phyloP scores from a whole-genome alignment of 495 filamentous ascomycete species.

The Xylaria cubensis region DNA sequence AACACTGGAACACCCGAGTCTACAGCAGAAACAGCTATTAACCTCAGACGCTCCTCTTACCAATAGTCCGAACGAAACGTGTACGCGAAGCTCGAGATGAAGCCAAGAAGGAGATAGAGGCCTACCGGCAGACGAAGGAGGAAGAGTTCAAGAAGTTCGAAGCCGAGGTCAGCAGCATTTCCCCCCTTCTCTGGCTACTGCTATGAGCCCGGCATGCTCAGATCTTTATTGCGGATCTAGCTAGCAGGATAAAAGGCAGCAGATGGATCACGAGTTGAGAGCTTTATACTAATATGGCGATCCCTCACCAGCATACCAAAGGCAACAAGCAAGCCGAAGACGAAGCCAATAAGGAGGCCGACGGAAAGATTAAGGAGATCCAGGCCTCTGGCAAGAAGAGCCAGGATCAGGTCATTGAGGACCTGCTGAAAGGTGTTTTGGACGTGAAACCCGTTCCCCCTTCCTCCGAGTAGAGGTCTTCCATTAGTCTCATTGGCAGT shows the following conservation, averaged over 20 bases:
- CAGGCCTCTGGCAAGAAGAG: conserved; percentile 77
- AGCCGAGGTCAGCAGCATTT: conserved; percentile 69
- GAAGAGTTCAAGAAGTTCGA: conserved; percentile 95
- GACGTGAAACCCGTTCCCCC: conserved; percentile 77
- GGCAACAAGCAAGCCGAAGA: conserved; percentile 88
- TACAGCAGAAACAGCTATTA: conserved; percentile 6
- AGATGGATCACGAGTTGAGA: background rate
- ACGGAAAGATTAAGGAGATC: conserved; percentile 82
- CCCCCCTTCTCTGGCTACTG: background rate
- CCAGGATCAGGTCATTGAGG: conserved; percentile 78
- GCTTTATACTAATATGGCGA: conserved; percentile 5
- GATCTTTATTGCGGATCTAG: background rate
- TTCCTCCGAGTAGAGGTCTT: conserved; percentile 18
- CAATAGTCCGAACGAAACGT: conserved; percentile 89
- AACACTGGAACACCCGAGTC: background rate
- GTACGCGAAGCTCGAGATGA: conserved; percentile 94
- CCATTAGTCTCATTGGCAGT: background rate
- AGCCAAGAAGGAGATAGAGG: conserved; percentile 97
- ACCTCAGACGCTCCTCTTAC: conserved; percentile 6
- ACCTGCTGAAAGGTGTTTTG: conserved; percentile 78
- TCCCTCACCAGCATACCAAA: conserved; percentile 70
- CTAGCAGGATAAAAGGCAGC: background rate
- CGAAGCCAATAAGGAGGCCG: conserved; percentile 82
- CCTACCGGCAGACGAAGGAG: conserved; percentile 89
- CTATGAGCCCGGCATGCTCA: background rate